These are phyloP conservation scores for Camelina sativa DNA, from an alignment of 345 rosid genomes.

Conservation along the genomic window DNA sequence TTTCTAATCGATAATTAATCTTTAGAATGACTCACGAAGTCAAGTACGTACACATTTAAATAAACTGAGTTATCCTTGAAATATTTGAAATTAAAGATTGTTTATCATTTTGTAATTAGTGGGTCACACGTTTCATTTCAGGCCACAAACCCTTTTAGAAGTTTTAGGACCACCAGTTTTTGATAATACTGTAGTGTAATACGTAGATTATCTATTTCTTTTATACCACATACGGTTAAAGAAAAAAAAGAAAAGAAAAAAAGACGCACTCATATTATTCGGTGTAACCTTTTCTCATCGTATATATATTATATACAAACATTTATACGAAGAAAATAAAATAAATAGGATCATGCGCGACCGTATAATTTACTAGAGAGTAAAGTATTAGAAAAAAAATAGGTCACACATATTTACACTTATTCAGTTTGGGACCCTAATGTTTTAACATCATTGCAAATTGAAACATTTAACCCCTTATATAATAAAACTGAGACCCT, in stretches of 20 bases:
- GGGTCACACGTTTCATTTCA: constrained; percentile 44
- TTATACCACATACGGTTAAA: constrained; percentile 29
- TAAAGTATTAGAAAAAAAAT: background rate
- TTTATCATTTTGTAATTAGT: constrained; percentile 33
- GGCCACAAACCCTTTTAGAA: constrained; percentile 29
- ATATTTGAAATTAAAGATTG: background rate
- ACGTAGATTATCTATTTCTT: background rate
- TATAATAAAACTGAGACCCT: constrained; percentile 21
- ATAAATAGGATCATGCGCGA: constrained; percentile 35
- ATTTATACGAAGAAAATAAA: background rate
- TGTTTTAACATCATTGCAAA: constrained; percentile 38
- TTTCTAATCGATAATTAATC: constrained; percentile 7
- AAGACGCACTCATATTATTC: constrained; percentile 37
- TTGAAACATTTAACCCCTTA: constrained; percentile 22
- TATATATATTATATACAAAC: background rate
- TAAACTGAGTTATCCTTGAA: constrained; percentile 34
- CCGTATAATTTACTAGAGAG: constrained; percentile 27
- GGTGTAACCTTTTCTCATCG: constrained; percentile 5
- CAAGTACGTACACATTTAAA: constrained; percentile 37
- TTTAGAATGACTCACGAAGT: constrained; percentile 39
- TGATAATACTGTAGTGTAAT: background rate
- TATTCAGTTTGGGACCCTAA: constrained; percentile 42
- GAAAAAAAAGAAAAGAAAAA: constrained; percentile 18
- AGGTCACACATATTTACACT: background rate
- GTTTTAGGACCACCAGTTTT: constrained; percentile 11